phyloP scores from a whole-genome alignment of 164 flowering plant species.

The Amborella trichopoda region DNA sequence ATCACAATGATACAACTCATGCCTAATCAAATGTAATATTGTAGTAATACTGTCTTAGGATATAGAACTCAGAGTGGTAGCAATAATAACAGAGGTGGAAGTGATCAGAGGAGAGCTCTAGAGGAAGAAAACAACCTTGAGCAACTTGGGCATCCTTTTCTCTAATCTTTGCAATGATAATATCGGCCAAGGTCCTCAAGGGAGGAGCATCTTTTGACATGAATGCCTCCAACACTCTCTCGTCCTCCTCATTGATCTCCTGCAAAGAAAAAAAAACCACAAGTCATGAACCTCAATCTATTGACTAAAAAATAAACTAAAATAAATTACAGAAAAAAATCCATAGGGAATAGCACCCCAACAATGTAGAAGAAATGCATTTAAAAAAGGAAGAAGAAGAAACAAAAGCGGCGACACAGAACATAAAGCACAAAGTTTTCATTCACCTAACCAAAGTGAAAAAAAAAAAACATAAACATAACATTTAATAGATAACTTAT shows the following conservation, averaged over 20 bases:
- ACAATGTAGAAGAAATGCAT: background rate
- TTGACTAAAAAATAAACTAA: background rate
- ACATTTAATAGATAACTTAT: background rate
- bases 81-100: too few species aligned
- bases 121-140: too few species aligned
- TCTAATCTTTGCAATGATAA: slow-evolving; percentile 54
- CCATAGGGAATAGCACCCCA: background rate
- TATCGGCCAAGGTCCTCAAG: slow-evolving; percentile 57
- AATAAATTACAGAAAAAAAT: background rate
- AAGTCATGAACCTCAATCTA: background rate
- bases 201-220: slow-evolving; percentile 44
- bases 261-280: slow-evolving; percentile 21
- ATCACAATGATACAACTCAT: too few species aligned
- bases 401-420: background rate
- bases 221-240: slow-evolving; percentile 58
- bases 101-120: too few species aligned
- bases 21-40: too few species aligned
- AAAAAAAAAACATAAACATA: background rate
- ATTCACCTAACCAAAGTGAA: too few species aligned
- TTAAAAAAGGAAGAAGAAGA: background rate
- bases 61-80: too few species aligned
- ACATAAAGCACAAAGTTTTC: slow-evolving; percentile 1
- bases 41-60: too few species aligned
- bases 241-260: slow-evolving; percentile 71
- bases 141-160: slow-evolving; percentile 46